These are phyloP conservation scores for Harrya chromipes DNA, from an alignment of 768 basidiomycete genomes.

Conservation along the genomic window DNA sequence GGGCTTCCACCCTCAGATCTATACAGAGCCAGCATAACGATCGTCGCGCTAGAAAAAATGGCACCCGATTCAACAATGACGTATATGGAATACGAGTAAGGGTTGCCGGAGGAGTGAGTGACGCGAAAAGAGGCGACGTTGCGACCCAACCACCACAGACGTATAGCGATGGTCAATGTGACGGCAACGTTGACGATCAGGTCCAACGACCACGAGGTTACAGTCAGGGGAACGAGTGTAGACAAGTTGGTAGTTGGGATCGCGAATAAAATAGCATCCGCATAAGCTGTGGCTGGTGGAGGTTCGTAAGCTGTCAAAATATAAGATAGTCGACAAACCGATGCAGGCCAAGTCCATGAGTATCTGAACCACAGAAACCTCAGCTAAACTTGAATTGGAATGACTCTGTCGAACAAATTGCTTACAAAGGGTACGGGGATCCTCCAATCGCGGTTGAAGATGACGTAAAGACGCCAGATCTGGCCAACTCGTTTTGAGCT, in stretches of 20 bases:
- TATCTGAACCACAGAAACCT: conserved; percentile 8
- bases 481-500: not conserved
- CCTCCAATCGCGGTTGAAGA: conserved; percentile 21
- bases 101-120: conserved; percentile 2
- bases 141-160: conserved; percentile 20
- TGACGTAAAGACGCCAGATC: conserved; percentile 25
- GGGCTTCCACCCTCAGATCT: conserved; percentile 2
- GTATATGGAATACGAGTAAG: conserved; percentile 15
- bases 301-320: not conserved
- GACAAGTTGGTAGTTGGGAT: conserved; percentile 6
- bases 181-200: conserved; percentile 18
- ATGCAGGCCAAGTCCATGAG: conserved; percentile 20
- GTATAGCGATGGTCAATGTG: conserved; percentile 20
- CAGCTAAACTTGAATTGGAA: not conserved
- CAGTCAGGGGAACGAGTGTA: conserved; percentile 6
- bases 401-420: not conserved
- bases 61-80: conserved; percentile 19
- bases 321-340: conserved; percentile 5
- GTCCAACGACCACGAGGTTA: conserved; percentile 20
- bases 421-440: conserved; percentile 18
- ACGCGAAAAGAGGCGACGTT: conserved; percentile 5
- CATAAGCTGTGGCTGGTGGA: conserved; percentile 7
- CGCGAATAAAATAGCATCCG: conserved; percentile 10
- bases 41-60: conserved; percentile 16
- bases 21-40: conserved; percentile 17